Percentiles rank a stretch among this genome's conserved stretches.
Conservation (phyloP, 1,284 basidiomycete genomes). For the Leccinum pseudoinsigne region DNA sequence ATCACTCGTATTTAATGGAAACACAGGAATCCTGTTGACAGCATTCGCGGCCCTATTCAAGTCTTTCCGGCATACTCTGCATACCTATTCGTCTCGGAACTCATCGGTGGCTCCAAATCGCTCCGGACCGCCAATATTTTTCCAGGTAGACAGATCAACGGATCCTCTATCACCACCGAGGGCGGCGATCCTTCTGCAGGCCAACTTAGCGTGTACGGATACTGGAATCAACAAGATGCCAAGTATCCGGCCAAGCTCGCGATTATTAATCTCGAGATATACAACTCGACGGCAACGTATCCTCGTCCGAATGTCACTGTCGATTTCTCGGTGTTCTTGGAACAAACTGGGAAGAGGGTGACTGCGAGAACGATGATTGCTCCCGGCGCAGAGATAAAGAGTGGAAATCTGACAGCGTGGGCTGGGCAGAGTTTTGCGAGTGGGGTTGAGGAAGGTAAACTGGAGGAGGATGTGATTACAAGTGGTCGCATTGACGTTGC, state of each 20-base stretch:
- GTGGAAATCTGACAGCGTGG: conserved; percentile 45
- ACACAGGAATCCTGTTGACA: conserved; percentile 45
- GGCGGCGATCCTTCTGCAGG: conserved; percentile 46
- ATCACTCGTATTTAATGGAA: conserved; percentile 21
- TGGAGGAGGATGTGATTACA: conserved; percentile 39
- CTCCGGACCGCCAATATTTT: conserved; percentile 48
- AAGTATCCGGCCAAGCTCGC: conserved; percentile 44
- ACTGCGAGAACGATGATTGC: conserved; percentile 42
- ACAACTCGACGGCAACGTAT: conserved; percentile 42
- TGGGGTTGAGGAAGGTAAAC: conserved; percentile 38
- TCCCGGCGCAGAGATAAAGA: conserved; percentile 46
- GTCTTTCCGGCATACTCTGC: conserved; percentile 52
- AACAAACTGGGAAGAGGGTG: conserved; percentile 26
- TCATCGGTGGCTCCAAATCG: conserved; percentile 42
- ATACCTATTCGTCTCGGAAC: conserved; percentile 50
- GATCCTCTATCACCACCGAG: conserved; percentile 49
- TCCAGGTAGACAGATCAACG: conserved; percentile 49
- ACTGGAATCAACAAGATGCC: conserved; percentile 40
- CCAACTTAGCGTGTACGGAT: conserved; percentile 49
- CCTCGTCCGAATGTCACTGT: conserved; percentile 41
- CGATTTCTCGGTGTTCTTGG: conserved; percentile 43
- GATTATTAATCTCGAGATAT: conserved; percentile 48
- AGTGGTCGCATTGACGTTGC: conserved; percentile 37
- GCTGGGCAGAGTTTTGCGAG: conserved; percentile 47
- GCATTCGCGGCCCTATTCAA: conserved; percentile 46